Base-by-base conservation (phyloP, 495 filamentous ascomycete genomes). In the Alectoria sarmentosa region DNA sequence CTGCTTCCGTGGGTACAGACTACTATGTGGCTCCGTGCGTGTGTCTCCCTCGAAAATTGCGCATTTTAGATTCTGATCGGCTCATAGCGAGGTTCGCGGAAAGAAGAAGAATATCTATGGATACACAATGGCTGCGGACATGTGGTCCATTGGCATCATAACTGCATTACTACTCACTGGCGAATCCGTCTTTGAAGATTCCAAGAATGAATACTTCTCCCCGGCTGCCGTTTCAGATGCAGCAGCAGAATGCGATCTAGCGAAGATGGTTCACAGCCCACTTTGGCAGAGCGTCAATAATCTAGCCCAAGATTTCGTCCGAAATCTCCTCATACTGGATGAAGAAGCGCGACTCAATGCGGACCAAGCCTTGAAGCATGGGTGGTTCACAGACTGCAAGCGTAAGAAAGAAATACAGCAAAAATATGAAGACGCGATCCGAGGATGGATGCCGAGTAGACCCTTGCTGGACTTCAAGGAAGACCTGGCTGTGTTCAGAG, bases 11-110 rank as follows among this genome's bases (percentile, higher is more conserved):
- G 13, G 90, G 90, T 1, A 92, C 90, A 2, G 52, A 69, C 0
- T 81, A 84, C 44, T 92, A 86, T 66, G 78, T 79, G 62, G 88
- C 90, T 39, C 90, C 90, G 90, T 92, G 72, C 82, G 89, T 78
- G 32, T 57, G 44, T 36, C 7, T 7, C 28, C 14, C 42, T 71
- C 10, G 70, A 64, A 61, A 11, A 9, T 38, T 5, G 1, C 23
- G 10, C 1, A 32, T 2, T 4, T 37, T 32, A 13, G 1, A 37
- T 46, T 3, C 14, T 42, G 14, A 52, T 21, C 3, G 17, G 26
- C 28, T 21, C 11, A 56, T 48, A 77, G 73, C 34, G 72, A 77
- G 37, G 66, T 75, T 4, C 66, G 74, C 23, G 65, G 69, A 36
- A 67, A 36, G 13, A 71, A 74, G 37, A 61, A 66, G 14, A 71